Base-by-base conservation (phyloP, 2,329 filamentous ascomycete species). In the Lachnellula arida region DNA sequence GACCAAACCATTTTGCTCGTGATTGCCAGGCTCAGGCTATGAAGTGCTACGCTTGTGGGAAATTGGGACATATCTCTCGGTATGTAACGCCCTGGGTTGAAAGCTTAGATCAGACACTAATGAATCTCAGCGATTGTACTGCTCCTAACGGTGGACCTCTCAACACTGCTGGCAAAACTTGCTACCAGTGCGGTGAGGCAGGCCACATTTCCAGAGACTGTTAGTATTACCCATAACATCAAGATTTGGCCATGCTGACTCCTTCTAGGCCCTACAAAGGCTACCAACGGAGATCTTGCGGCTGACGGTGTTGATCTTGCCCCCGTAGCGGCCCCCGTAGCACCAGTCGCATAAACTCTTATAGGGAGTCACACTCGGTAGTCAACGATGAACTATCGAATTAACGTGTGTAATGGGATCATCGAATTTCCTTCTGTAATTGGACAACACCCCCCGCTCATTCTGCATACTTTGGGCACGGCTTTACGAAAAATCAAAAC, bases 1-100 rank as follows among this genome's bases (percentile, higher is more conserved):
- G 93, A 35, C 94, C 94, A 58, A 99, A 99, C 81, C 94, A 99
- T 78, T 99, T 96, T 72, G 94, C 94, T 63, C 89, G 94, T 63
- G 94, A 99, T 71, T 99, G 94, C 53, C 94, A 97, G 80, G 92
- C 94, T 65, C 86, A 89, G 71, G 85, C 86, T 61, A 88, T 89
- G 85, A 89, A 90, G 74, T 89, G 87, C 78, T 90, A 89, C 71
- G 87, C 86, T 65, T 89, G 86, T 68, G 87, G 87, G 67, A 89
- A 89, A 74, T 78, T 88, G 46, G 73, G 73, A 40, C 73, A 75
- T 52, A 75, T 74, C 49, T 72, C 70, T 56, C 82, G 86, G 54
- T 68, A 57, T 22, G 59, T 53, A 17, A 5, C 23, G 12, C 17
- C 7, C 17, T 42, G 17, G 8, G 32, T 44, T 47, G 19, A 37